Evolutionary conservation across 768 basidiomycete genomes (phyloP), one percentile per base, ranked within the genome.

Genomic region (Lanmaoa pseudosensibilis): DNA sequence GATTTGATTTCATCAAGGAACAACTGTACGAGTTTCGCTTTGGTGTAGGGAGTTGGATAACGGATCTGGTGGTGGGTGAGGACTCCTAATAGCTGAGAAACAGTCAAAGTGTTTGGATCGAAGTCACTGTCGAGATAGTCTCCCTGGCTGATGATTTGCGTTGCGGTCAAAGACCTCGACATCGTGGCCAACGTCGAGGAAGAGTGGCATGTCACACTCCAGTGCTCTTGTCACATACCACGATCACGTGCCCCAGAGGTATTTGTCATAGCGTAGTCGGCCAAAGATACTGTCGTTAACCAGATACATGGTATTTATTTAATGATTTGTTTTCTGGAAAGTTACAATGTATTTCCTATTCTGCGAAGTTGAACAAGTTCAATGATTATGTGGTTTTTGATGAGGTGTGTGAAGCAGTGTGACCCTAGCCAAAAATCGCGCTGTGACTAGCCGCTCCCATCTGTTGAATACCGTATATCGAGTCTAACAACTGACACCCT

Each of bases 81-180:
- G 33, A 94, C 76, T 44, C 90, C 91, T 12, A 90, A 79, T 6
- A 94, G 77, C 65, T 93, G 90, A n/a, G 90, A 81, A 27, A 93
- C 83, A 1, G 91, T 94, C 52, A 94, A 80, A 2, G 80, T 73
- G 2, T 80, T 59, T 18, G 92, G 85, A 61, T 94, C 85, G 53
- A 92, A 94, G 66, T 87, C 84, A 11, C 83, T 81, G 57, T 90
- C 80, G 57, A 94, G 84, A 71, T 94, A 94, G 71, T 89, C 83
- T 65, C 90, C 92, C 33, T 80, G 73, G 21, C 71, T 77, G 63
- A 94, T 86, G 52, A 94, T 77, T 71, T 94, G 86, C 3, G 88
- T 80, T 30, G 91, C 78, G n/a, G 89, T 91, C 60, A 90, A 73
- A 15, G 69, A 69, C 59, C 85, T 69, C 66, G 90, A 90, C 90